Conservation (phyloP, 345 rosid genomes). For the Populus ilicifolia region DNA sequence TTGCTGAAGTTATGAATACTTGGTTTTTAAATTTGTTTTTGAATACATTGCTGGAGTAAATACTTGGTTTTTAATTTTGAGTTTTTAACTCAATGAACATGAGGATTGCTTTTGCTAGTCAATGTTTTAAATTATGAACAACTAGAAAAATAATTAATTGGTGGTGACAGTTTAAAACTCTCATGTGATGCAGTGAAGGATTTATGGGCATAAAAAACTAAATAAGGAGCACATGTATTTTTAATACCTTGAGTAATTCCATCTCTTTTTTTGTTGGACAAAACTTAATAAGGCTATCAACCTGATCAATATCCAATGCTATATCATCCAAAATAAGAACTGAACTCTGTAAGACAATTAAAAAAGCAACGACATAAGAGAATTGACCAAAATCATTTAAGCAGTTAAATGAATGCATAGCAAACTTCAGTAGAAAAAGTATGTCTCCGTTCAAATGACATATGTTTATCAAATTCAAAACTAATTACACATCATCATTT, state of each 20-base stretch:
- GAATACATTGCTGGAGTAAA: no score
- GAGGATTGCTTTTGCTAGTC: neutral
- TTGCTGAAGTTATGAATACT: no score
- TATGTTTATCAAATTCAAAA: neutral
- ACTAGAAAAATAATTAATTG: neutral
- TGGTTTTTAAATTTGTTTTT: no score
- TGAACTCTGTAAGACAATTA: slow-evolving; percentile 49
- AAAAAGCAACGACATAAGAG: slow-evolving; percentile 21
- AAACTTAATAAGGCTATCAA: slow-evolving; percentile 75
- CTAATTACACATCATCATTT: neutral
- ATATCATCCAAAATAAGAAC: slow-evolving; percentile 74
- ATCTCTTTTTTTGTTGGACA: slow-evolving; percentile 83
- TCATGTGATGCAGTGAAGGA: neutral
- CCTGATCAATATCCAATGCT: slow-evolving; percentile 70
- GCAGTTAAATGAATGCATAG: neutral
- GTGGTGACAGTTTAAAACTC: neutral
- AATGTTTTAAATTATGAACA: neutral
- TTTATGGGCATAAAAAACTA: neutral
- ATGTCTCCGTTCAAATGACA: neutral
- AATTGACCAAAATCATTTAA: neutral
- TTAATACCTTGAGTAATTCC: slow-evolving; percentile 62
- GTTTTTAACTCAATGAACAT: neutral
- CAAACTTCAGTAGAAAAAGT: neutral
- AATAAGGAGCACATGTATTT: neutral
- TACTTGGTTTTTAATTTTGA: neutral